phyloP scores from a whole-genome alignment of 2,329 filamentous ascomycete species.

The Fusarium graminum region DNA sequence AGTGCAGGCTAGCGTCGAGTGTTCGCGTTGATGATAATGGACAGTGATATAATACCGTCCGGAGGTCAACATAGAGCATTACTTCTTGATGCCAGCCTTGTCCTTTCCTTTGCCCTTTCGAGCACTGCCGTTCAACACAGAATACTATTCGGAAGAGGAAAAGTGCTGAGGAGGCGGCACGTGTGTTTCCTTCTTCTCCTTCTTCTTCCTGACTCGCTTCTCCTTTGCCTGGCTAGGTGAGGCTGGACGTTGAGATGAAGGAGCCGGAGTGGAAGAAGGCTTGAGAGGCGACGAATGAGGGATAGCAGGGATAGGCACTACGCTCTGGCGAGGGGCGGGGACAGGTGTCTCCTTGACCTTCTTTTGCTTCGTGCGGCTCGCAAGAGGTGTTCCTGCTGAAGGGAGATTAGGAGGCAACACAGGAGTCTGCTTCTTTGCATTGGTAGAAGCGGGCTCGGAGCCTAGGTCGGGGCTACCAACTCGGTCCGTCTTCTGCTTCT shows the following conservation, averaged over 20 bases:
- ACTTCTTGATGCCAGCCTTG: constrained; percentile 4
- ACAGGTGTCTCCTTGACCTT: constrained; percentile 50
- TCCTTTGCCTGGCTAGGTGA: constrained; percentile 47
- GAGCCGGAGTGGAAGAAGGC: constrained; percentile 42
- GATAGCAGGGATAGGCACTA: constrained; percentile 54
- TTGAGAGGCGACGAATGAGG: constrained; percentile 51
- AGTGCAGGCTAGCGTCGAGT: not conserved
- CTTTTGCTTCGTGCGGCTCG: constrained; percentile 50
- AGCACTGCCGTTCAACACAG: constrained; percentile 4
- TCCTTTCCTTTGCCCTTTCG: constrained; percentile 7
- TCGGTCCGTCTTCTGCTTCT: constrained; percentile 56
- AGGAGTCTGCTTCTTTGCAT: constrained; percentile 52
- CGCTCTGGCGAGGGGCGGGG: constrained; percentile 48
- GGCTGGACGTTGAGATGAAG: constrained; percentile 25
- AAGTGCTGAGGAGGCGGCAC: constrained; percentile 45
- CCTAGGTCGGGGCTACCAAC: constrained; percentile 54
- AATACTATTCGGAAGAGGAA: constrained; percentile 44
- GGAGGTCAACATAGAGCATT: not conserved
- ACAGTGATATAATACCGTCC: not conserved
- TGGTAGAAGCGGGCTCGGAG: constrained; percentile 46
- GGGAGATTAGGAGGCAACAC: constrained; percentile 52
- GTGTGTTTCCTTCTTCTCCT: constrained; percentile 50
- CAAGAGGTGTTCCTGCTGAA: constrained; percentile 45
- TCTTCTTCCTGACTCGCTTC: constrained; percentile 52
- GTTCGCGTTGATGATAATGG: not conserved